Conservation (phyloP, 179 eudicot species). For the Nepenthes alata region DNA sequence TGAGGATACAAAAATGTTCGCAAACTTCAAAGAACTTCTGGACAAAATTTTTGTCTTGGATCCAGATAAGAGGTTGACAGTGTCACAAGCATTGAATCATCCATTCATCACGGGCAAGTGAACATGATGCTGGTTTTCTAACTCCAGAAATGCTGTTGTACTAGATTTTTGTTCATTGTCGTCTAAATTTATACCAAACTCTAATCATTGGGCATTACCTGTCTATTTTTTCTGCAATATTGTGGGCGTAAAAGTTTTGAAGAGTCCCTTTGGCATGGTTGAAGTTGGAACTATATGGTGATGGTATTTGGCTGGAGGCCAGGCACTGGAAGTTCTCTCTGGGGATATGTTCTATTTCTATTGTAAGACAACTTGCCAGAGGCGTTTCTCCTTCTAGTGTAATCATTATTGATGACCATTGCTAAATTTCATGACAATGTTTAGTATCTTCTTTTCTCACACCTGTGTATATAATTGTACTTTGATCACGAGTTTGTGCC, state of each 20-base stretch:
- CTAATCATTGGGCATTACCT: slow-evolving; percentile 70
- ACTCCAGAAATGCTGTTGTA: slow-evolving; percentile 69
- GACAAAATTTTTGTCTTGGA: slow-evolving; percentile 79
- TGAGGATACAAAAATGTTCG: slow-evolving; percentile 93
- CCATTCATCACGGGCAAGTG: slow-evolving; percentile 99
- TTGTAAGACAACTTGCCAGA: slow-evolving; percentile 96
- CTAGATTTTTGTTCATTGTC: slow-evolving; percentile 43
- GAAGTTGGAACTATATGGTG: slow-evolving; percentile 31
- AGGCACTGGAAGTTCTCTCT: slow-evolving; percentile 59
- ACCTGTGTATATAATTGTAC: slow-evolving; percentile 1
- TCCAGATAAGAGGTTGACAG: slow-evolving; percentile 90
- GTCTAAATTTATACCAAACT: slow-evolving; percentile 37
- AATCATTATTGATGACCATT: slow-evolving; percentile 46
- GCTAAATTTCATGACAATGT: neutral
- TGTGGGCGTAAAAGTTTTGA: slow-evolving; percentile 43
- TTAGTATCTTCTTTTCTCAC: neutral
- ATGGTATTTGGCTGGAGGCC: slow-evolving; percentile 40
- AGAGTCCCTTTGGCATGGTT: slow-evolving; percentile 38
- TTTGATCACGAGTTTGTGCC: neutral
- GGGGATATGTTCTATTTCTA: slow-evolving; percentile 82
- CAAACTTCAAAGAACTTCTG: slow-evolving; percentile 83
- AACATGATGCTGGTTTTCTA: slow-evolving; percentile 86
- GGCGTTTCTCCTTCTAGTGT: slow-evolving; percentile 61
- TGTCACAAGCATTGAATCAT: slow-evolving; percentile 85
- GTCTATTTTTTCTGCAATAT: slow-evolving; percentile 40